Evolutionary conservation across 805 yeast species (phyloP).

Genomic region (Geotrichum ghanense): DNA sequence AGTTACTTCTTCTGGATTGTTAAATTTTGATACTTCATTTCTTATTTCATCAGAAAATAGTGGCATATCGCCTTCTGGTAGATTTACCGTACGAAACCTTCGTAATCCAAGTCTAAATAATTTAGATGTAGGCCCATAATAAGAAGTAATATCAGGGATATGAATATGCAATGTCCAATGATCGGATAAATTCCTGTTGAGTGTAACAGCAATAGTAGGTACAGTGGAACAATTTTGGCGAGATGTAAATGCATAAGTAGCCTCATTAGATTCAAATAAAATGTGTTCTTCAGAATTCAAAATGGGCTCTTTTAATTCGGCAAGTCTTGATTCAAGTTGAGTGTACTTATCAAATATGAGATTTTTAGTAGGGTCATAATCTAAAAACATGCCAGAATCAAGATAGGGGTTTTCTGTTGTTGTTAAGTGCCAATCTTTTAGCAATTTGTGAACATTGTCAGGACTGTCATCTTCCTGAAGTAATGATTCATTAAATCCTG

Average conservation of each 20-base stretch:
- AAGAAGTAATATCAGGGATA: constrained; percentile 8
- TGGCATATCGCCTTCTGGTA: neutral
- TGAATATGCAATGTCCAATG: constrained; percentile 7
- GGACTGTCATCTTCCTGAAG: neutral
- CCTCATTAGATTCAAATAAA: neutral
- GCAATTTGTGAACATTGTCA: neutral
- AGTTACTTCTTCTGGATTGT: neutral
- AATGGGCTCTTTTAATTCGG: neutral
- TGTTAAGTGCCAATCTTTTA: neutral
- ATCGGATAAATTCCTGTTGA: constrained; percentile 2
- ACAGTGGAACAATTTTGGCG: neutral
- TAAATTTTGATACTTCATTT: constrained; percentile 2
- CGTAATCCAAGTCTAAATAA: neutral
- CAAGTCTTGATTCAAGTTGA: neutral
- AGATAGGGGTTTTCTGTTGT: neutral
- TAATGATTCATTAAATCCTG: neutral
- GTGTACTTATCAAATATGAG: neutral
- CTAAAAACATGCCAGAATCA: neutral
- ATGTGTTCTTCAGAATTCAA: neutral
- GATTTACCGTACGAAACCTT: constrained; percentile 5
- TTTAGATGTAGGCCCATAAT: neutral
- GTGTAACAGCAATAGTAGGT: constrained; percentile 9
- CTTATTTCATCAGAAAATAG: constrained; percentile 4
- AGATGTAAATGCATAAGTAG: neutral
- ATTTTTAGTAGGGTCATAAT: neutral